These are phyloP conservation scores for Colletotrichum karsti DNA, from an alignment of 2,329 filamentous ascomycete genomes.

Conservation along the genomic window DNA sequence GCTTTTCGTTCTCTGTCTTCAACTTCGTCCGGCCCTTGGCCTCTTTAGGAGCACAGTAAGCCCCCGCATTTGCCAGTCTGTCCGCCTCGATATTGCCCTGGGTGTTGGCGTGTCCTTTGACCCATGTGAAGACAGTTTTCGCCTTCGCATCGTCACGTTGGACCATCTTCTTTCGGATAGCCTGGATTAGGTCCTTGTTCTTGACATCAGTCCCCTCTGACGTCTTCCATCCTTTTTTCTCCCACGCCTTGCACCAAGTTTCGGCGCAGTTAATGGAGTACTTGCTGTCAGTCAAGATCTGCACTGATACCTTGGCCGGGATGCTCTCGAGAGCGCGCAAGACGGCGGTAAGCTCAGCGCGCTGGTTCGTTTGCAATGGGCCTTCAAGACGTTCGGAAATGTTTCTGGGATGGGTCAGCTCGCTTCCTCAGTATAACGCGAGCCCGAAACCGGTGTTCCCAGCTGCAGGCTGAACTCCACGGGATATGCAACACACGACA, in stretches of 20 bases:
- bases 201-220: conserved; percentile 75
- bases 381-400: conserved; percentile 81
- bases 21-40: neutral
- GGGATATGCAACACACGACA: conserved; percentile 18
- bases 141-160: conserved; percentile 69
- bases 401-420: conserved; percentile 50
- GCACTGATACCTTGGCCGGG: conserved; percentile 71
- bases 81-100: conserved; percentile 85
- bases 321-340: conserved; percentile 82
- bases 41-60: conserved; percentile 31
- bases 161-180: conserved; percentile 60
- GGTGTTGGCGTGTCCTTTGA: conserved; percentile 83
- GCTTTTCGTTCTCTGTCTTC: neutral
- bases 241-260: conserved; percentile 84
- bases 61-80: conserved; percentile 69
- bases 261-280: conserved; percentile 93
- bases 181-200: conserved; percentile 85
- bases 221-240: conserved; percentile 80
- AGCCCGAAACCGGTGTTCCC: too few relatives aligned
- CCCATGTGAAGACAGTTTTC: conserved; percentile 81
- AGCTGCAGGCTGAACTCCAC: too few relatives aligned
- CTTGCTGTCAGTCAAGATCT: conserved; percentile 88
- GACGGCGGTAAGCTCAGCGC: conserved; percentile 92
- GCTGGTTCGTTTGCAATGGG: conserved; percentile 87
- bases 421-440: too few relatives aligned